Conservation (phyloP, 2,329 filamentous ascomycete species). For the Metarhizium anisopliae region DNA sequence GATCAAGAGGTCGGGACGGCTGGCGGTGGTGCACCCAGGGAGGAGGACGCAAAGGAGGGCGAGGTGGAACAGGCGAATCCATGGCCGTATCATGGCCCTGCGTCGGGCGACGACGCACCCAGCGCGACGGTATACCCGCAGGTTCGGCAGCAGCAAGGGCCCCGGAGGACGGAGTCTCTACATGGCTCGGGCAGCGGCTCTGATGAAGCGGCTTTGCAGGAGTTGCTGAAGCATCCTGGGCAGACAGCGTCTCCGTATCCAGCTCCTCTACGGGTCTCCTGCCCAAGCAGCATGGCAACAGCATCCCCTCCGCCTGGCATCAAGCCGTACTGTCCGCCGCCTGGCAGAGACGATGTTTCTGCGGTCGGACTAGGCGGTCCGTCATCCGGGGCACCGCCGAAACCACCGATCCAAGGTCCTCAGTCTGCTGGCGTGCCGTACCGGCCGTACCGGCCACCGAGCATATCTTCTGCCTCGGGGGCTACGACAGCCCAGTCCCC, state of each 20-base stretch:
- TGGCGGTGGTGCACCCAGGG: neutral
- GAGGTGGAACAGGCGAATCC: slow-evolving; percentile 17
- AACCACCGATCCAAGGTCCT: neutral
- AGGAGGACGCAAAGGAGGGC: neutral
- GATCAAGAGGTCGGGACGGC: slow-evolving; percentile 8
- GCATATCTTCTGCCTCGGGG: slow-evolving; percentile 1
- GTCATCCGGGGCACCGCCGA: neutral
- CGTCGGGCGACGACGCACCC: slow-evolving; percentile 2
- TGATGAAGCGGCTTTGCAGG: neutral
- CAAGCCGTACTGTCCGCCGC: slow-evolving; percentile 21
- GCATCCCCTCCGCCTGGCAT: slow-evolving; percentile 14
- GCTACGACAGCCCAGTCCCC: neutral
- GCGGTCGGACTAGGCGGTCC: neutral
- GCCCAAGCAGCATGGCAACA: neutral
- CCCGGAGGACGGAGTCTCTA: too few relatives aligned
- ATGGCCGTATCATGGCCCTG: slow-evolving; percentile 24
- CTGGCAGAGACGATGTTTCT: neutral
- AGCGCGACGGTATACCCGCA: slow-evolving; percentile 5
- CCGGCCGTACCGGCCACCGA: slow-evolving; percentile 19
- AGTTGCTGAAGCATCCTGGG: neutral
- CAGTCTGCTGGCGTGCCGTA: slow-evolving; percentile 11
- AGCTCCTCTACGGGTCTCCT: slow-evolving; percentile 6
- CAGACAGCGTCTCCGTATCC: slow-evolving; percentile 1
- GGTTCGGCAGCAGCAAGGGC: neutral
- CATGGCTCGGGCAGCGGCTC: neutral